phyloP scores from a whole-genome alignment of 208 protist species.

The Trichomonas tenax region DNA sequence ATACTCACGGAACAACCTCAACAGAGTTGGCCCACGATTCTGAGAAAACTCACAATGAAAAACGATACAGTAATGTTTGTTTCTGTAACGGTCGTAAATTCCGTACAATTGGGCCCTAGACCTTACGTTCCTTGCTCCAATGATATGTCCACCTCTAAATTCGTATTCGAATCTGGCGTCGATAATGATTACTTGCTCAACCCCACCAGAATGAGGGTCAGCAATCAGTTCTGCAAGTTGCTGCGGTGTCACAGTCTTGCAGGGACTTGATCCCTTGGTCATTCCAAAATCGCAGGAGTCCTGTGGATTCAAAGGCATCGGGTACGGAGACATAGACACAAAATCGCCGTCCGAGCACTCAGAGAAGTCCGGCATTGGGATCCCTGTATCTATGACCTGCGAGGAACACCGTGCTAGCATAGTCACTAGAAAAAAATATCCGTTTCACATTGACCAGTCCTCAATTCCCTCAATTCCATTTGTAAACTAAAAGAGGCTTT shows the following conservation, averaged over 20 bases:
- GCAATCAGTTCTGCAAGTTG: neutral
- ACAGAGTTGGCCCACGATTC: neutral
- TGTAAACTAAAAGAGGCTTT: neutral
- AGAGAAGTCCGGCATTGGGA: neutral
- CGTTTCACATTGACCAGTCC: neutral
- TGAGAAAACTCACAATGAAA: constrained; percentile 35
- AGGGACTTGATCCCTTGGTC: neutral
- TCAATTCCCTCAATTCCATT: neutral
- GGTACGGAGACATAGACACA: neutral
- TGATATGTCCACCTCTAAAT: neutral
- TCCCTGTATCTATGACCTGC: neutral
- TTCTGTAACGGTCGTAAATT: neutral
- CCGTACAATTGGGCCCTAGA: neutral
- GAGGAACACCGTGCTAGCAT: neutral
- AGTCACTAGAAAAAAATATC: too few relatives aligned
- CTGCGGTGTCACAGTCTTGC: neutral
- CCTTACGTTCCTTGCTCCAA: neutral
- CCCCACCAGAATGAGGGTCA: neutral
- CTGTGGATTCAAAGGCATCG: neutral
- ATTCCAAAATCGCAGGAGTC: neutral
- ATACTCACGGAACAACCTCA: constrained; percentile 7
- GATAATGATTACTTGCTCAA: neutral
- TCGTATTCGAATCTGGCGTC: neutral
- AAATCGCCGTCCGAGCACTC: neutral
- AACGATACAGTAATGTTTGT: constrained; percentile 16